phyloP scores from a whole-genome alignment of 805 yeast species.

The Jamesozyma piceae region DNA sequence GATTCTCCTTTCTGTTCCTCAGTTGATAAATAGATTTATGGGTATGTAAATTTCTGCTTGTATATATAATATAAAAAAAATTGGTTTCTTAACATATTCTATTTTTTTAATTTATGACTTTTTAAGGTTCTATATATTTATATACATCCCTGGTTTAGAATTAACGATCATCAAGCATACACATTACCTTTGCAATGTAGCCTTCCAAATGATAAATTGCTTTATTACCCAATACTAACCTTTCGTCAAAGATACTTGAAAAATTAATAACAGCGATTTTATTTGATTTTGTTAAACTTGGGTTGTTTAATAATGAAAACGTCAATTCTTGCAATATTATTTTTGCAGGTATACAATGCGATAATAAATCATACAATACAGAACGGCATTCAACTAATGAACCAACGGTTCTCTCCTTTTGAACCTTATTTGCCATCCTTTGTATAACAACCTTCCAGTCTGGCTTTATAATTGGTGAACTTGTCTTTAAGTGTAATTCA shows the following conservation, averaged over 20 bases:
- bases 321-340: slow-evolving; percentile 59
- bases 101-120: neutral
- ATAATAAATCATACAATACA: slow-evolving; percentile 67
- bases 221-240: slow-evolving; percentile 77
- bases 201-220: slow-evolving; percentile 94
- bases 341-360: slow-evolving; percentile 90
- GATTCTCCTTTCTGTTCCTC: neutral
- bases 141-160: neutral
- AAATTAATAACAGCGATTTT: slow-evolving; percentile 45
- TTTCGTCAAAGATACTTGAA: slow-evolving; percentile 70
- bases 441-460: slow-evolving; percentile 87
- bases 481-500: slow-evolving; percentile 37
- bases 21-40: neutral
- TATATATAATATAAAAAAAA: slow-evolving; percentile 5
- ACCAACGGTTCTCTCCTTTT: slow-evolving; percentile 55
- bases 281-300: slow-evolving; percentile 17
- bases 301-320: slow-evolving; percentile 35
- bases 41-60: slow-evolving; percentile 2
- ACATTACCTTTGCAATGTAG: slow-evolving; percentile 82
- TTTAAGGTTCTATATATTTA: neutral
- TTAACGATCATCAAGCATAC: slow-evolving; percentile 42
- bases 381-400: slow-evolving; percentile 48
- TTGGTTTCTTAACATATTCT: neutral
- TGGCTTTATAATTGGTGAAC: slow-evolving; percentile 52
- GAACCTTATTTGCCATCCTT: slow-evolving; percentile 51